phyloP scores from a whole-genome alignment of 2,329 filamentous ascomycete species.

The Fusarium longipes region DNA sequence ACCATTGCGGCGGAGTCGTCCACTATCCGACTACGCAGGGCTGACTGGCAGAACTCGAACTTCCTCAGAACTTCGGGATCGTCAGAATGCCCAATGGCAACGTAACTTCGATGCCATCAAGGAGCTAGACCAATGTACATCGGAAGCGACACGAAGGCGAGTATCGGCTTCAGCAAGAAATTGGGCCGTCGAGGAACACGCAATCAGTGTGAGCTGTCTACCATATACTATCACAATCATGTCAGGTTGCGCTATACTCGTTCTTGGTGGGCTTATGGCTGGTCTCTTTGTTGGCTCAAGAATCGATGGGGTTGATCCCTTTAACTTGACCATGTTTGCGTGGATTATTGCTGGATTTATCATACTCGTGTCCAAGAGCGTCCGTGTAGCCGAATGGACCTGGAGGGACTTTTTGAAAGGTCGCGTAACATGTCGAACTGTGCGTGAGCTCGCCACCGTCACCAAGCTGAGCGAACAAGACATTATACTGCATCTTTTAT shows the following conservation, averaged over 20 bases:
- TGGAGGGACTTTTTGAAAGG: background rate
- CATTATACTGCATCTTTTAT: background rate
- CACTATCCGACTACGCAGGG: too few species aligned
- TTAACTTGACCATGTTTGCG: background rate
- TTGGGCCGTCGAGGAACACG: background rate
- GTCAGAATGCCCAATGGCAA: rapidly evolving
- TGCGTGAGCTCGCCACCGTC: background rate
- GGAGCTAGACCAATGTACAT: rapidly evolving
- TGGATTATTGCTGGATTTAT: background rate
- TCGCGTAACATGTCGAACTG: background rate
- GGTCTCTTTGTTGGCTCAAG: background rate
- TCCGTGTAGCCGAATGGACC: background rate
- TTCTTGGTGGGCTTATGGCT: background rate
- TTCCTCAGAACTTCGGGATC: background rate
- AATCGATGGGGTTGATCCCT: background rate
- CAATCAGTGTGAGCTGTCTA: background rate
- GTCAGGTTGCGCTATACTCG: background rate
- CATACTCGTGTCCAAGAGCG: background rate
- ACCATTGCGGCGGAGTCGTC: too few species aligned
- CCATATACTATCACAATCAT: background rate
- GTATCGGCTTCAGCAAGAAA: background rate
- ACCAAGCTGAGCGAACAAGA: background rate
- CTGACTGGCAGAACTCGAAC: rapidly evolving
- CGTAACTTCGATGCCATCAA: rapidly evolving
- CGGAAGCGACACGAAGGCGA: background rate